Percentiles rank a stretch among this genome's conserved stretches.
Conservation (phyloP, 164 flowering plant genomes). For the Chimonanthus praecox region DNA sequence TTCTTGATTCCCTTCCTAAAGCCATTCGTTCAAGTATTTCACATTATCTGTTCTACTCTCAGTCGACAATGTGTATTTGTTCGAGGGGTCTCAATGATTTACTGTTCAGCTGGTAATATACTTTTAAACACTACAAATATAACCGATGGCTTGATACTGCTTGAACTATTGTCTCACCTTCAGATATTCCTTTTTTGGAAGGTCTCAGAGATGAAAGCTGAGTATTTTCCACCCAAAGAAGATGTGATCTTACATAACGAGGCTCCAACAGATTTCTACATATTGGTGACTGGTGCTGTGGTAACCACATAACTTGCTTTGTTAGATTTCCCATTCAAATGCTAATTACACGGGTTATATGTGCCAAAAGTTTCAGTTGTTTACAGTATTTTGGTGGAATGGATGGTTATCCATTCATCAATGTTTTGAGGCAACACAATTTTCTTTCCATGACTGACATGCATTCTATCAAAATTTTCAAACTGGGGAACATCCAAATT, state of each 20-base stretch:
- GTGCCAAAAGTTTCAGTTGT: background rate
- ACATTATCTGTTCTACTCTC: conserved; percentile 70
- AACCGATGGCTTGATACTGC: background rate
- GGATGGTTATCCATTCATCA: no score
- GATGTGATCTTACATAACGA: conserved; percentile 92
- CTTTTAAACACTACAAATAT: background rate
- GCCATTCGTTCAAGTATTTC: conserved; percentile 91
- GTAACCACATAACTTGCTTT: conserved; percentile 31
- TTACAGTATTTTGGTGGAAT: background rate
- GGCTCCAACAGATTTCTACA: conserved; percentile 90
- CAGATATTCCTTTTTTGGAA: conserved; percentile 12
- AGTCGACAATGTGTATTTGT: conserved; percentile 70
- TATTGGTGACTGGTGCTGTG: conserved; percentile 77
- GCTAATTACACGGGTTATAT: no score
- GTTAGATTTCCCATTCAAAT: background rate
- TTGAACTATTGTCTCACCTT: background rate
- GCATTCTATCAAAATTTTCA: no score
- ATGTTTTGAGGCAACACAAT: no score
- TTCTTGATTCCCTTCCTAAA: conserved; percentile 81
- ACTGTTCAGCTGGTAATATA: conserved; percentile 79
- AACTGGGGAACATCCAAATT: no score
- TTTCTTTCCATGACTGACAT: no score
- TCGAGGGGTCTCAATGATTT: conserved; percentile 78
- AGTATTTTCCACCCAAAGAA: conserved; percentile 91
- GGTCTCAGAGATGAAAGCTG: conserved; percentile 97